Conservation (phyloP, 257 asterid species). For the Cynanchum wilfordii region DNA sequence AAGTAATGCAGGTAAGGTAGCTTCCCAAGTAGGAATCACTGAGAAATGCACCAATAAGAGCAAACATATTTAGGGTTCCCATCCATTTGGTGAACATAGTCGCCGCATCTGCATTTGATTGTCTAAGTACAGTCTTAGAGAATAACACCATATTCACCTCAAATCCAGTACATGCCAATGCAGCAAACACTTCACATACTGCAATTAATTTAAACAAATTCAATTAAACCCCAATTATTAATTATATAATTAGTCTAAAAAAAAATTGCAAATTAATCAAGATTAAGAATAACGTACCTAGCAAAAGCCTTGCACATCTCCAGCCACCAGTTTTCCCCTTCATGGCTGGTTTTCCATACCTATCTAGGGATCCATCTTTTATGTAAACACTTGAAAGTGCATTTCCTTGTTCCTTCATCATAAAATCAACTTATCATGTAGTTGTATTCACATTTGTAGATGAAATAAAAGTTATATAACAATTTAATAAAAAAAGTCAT, state of each 20-base stretch:
- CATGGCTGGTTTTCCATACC: conserved; percentile 51
- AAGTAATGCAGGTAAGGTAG: conserved; percentile 63
- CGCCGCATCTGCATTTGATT: conserved; percentile 75
- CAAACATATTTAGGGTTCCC: conserved; percentile 74
- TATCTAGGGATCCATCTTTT: conserved; percentile 55
- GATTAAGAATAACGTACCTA: conserved; percentile 35
- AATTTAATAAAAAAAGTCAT: no score
- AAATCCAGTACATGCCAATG: conserved; percentile 72
- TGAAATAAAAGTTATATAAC: no score
- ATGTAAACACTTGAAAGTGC: conserved; percentile 39
- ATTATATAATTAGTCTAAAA: no score
- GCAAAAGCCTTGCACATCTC: conserved; percentile 62
- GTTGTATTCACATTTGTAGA: no score
- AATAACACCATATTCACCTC: conserved; percentile 87
- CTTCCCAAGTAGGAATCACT: conserved; percentile 84
- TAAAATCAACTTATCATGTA: not conserved
- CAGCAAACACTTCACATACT: conserved; percentile 78
- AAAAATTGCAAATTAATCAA: not conserved
- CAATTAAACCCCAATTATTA: not conserved
- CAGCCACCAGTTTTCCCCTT: conserved; percentile 72
- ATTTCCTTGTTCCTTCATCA: conserved; percentile 53
- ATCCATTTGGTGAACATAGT: conserved; percentile 67
- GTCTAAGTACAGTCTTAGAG: conserved; percentile 60
- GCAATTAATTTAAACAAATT: not conserved
- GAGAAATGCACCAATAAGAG: conserved; percentile 71